A percentile compares a stretch with the other conserved stretches of the same genome.
These are phyloP conservation scores for Eustoma russellianum DNA, from an alignment of 257 asterid species.

Conservation along the genomic window DNA sequence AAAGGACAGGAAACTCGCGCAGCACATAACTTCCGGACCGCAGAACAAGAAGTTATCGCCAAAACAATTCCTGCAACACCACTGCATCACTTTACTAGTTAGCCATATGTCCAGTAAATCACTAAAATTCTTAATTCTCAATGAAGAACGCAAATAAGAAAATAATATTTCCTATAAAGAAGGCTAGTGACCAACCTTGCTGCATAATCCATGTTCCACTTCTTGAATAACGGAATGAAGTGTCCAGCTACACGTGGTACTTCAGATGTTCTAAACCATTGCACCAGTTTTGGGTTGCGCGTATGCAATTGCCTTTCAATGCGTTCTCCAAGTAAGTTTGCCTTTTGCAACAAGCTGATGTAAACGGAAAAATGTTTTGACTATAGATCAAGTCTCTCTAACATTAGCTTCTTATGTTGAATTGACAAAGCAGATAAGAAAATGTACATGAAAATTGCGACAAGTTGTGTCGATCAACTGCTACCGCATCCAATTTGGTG, in stretches of 20 bases:
- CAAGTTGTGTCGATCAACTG: too few species aligned
- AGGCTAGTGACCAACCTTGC: constrained; percentile 44
- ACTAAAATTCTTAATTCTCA: not conserved
- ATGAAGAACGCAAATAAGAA: not conserved
- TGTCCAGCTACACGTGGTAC: constrained; percentile 49
- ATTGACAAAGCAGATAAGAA: not conserved
- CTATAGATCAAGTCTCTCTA: not conserved
- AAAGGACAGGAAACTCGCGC: constrained; percentile 33
- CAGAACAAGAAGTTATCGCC: constrained; percentile 65
- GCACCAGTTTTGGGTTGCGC: constrained; percentile 45
- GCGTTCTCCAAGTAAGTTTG: constrained; percentile 31
- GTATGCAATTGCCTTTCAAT: constrained; percentile 45
- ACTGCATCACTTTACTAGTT: constrained; percentile 37
- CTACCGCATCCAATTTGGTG: too few species aligned
- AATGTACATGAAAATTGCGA: too few species aligned
- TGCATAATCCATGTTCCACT: constrained; percentile 76
- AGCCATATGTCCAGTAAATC: constrained; percentile 14
- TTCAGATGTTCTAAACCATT: constrained; percentile 60
- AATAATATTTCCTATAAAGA: too few species aligned
- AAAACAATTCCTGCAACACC: constrained; percentile 79
- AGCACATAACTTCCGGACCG: constrained; percentile 41
- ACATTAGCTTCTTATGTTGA: not conserved
- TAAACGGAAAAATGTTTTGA: constrained; percentile 12
- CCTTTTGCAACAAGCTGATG: constrained; percentile 49
- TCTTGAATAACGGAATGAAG: constrained; percentile 66